phyloP scores from a whole-genome alignment of 108 stramenopile genomes.

The Cyclotella choctawhatcheeana region DNA sequence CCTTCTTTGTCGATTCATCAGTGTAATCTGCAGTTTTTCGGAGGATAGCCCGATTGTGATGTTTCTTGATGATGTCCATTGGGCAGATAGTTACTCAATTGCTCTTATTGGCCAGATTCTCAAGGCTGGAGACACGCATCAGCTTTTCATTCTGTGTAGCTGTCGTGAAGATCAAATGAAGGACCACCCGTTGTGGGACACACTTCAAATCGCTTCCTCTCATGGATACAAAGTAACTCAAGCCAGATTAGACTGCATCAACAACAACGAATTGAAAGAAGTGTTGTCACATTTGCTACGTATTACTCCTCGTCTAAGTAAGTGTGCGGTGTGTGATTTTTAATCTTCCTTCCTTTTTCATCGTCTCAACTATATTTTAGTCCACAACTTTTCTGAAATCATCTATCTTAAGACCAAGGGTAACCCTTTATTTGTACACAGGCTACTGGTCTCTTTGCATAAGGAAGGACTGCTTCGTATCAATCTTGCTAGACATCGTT shows the following conservation, averaged over 20 bases:
- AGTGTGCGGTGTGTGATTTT: too few relatives aligned
- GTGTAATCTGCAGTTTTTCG: constrained; percentile 16
- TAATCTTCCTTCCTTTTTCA: too few relatives aligned
- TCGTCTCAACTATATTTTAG: too few relatives aligned
- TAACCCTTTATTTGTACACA: constrained; percentile 25
- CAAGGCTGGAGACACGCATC: not conserved
- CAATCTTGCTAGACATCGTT: constrained; percentile 14
- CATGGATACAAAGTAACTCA: constrained; percentile 2
- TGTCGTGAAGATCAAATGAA: constrained; percentile 32
- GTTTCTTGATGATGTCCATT: constrained; percentile 41
- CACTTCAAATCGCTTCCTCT: not conserved
- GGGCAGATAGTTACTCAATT: constrained; percentile 27
- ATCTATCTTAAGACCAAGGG: constrained; percentile 29
- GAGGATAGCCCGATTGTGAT: constrained; percentile 5
- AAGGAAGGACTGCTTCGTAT: constrained; percentile 19
- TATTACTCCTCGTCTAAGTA: constrained; percentile 26
- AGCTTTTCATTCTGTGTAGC: constrained; percentile 18
- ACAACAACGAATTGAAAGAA: constrained; percentile 20
- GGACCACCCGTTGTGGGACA: constrained; percentile 10
- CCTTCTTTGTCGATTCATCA: constrained; percentile 21
- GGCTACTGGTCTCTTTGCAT: constrained; percentile 19
- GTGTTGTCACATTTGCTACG: constrained; percentile 8
- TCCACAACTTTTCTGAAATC: not conserved
- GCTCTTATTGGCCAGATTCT: constrained; percentile 20
- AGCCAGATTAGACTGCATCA: constrained; percentile 10